phyloP scores from a whole-genome alignment of 495 filamentous ascomycete species.

The Antarctomyces pellizariae region DNA sequence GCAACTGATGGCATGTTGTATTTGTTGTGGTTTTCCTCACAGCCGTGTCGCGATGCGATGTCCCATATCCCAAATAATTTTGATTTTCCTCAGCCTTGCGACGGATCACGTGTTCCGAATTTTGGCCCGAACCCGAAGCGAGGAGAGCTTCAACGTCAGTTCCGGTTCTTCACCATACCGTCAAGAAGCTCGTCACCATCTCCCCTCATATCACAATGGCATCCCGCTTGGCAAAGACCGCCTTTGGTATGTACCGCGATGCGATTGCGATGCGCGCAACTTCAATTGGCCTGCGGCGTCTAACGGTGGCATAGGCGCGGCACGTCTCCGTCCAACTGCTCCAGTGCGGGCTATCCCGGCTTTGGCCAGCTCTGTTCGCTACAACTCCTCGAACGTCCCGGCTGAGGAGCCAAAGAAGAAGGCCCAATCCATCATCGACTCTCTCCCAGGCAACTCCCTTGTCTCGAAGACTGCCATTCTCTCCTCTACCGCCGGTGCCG shows the following conservation, averaged over 20 bases:
- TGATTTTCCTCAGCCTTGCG: slow-evolving; percentile 3
- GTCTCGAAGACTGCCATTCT: slow-evolving; percentile 91
- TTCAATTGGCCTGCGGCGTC: slow-evolving; percentile 11
- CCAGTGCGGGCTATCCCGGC: slow-evolving; percentile 47
- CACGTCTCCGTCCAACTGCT: slow-evolving; percentile 59
- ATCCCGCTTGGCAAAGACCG: slow-evolving; percentile 79
- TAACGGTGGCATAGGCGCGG: slow-evolving; percentile 39
- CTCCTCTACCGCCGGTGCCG: slow-evolving; percentile 72
- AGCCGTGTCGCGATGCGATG: too few species aligned
- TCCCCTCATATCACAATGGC: slow-evolving; percentile 56
- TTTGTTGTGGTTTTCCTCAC: background rate
- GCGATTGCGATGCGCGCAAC: background rate
- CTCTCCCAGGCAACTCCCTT: slow-evolving; percentile 64
- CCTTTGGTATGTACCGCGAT: slow-evolving; percentile 46
- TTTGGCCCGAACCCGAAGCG: slow-evolving; percentile 6
- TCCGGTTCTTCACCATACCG: slow-evolving; percentile 7
- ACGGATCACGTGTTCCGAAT: slow-evolving; percentile 8
- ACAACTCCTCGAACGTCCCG: slow-evolving; percentile 57
- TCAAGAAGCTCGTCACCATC: slow-evolving; percentile 14
- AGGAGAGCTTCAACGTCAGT: too few species aligned
- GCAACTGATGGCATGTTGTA: slow-evolving; percentile 8
- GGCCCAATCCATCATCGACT: slow-evolving; percentile 82
- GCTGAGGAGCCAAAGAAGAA: slow-evolving; percentile 71
- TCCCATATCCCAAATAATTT: slow-evolving; percentile 4
- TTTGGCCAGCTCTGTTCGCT: slow-evolving; percentile 32